Evolutionary conservation across 2,329 filamentous ascomycete genomes (phyloP).

Genomic region (Trichoderma sp.): DNA sequence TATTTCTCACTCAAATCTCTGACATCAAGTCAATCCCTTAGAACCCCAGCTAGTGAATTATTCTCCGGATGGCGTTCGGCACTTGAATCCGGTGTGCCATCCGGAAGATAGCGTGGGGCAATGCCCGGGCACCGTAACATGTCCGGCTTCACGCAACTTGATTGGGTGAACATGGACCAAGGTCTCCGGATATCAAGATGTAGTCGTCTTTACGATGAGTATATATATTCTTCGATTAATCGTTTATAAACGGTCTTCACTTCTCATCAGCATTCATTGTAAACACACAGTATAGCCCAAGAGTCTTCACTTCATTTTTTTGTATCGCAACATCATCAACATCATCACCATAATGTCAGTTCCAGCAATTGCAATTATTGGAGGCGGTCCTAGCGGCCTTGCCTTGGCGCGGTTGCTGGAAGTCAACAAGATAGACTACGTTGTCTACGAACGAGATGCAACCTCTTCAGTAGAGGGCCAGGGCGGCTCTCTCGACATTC

Average conservation of each 20-base stretch:
- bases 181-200: neutral
- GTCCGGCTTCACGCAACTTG: neutral
- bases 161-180: neutral
- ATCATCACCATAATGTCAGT: neutral
- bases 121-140: neutral
- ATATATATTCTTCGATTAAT: neutral
- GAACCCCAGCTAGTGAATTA: neutral
- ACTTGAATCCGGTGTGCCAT: neutral
- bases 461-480: constrained; percentile 43
- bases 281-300: neutral
- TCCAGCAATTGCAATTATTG: constrained; percentile 44
- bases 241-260: neutral
- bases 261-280: neutral
- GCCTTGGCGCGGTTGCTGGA: constrained; percentile 50
- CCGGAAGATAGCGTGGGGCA: neutral
- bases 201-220: neutral
- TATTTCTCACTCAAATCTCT: too few relatives aligned
- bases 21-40: neutral
- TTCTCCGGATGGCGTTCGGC: neutral
- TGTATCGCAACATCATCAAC: neutral
- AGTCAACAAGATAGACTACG: constrained; percentile 43
- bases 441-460: constrained; percentile 49
- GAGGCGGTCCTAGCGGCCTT: constrained; percentile 41
- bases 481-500: constrained; percentile 55
- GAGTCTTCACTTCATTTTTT: neutral